Conservation (phyloP, 163 green algal genomes). For the Scenedesmus sp. region DNA sequence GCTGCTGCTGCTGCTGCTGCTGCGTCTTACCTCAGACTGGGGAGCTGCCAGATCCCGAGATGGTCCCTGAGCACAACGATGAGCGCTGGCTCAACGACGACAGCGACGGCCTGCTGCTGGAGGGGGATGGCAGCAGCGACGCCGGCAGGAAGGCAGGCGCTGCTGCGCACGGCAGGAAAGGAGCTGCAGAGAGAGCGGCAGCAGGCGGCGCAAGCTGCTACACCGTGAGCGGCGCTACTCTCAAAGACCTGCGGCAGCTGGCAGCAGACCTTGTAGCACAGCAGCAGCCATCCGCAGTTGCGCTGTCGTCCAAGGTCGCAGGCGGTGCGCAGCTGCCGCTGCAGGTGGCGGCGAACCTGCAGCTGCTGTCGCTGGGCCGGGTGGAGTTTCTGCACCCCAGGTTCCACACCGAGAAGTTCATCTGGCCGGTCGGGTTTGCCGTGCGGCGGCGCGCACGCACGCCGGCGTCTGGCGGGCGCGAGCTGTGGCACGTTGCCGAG, state of each 20-base stretch:
- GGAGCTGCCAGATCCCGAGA: constrained; percentile 69
- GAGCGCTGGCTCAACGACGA: constrained; percentile 56
- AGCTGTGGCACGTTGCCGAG: constrained; percentile 66
- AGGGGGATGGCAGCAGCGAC: neutral
- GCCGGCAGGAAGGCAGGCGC: neutral
- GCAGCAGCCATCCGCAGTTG: neutral
- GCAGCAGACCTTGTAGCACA: constrained; percentile 6
- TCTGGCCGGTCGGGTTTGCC: constrained; percentile 78
- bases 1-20: neutral
- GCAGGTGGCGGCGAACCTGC: constrained; percentile 58
- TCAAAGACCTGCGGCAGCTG: constrained; percentile 12
- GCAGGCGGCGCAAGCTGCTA: neutral
- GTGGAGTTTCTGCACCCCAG: constrained; percentile 79
- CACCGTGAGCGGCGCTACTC: neutral
- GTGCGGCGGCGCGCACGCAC: constrained; percentile 63
- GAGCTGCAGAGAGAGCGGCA: neutral
- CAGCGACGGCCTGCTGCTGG: constrained; percentile 5
- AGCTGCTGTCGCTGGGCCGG: constrained; percentile 71
- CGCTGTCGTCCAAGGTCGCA: neutral
- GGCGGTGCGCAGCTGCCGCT: constrained; percentile 56
- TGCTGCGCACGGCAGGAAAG: neutral
- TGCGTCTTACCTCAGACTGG: constrained; percentile 61
- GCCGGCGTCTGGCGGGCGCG: constrained; percentile 46
- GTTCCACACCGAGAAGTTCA: constrained; percentile 81
- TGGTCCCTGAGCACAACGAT: constrained; percentile 77